Base-by-base conservation (phyloP, 257 asterid species). In the Nicotiana obtusifolia region DNA sequence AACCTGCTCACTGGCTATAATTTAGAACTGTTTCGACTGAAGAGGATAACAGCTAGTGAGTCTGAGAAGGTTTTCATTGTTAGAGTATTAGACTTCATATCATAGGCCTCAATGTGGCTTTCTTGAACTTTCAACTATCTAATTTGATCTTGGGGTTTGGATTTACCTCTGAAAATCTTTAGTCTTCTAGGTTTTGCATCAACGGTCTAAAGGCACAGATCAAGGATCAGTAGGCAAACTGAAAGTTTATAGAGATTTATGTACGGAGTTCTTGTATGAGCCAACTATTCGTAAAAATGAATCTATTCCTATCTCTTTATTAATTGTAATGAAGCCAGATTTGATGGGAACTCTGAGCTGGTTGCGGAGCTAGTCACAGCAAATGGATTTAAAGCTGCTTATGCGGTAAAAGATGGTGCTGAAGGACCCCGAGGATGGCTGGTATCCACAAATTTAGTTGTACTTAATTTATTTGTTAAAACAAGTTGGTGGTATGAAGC, bases 341-440 rank as follows among this genome's bases (percentile, higher is more conserved):
- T 92, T 86, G 97, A 94, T 88, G 98, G 98, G 64, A 96, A 93
- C 92, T 96, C 99, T 69, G 99, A 96, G 84, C 95, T 96, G 84
- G 98, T 94, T 1, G 98, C 98, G 24, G 97, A 94, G 93, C 90
- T 96, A 66, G 98, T 89, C 31, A 94, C 98, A 7, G 91, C 89
- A 54, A 96, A 96, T 86, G 98, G 99, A 83, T 94, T 93, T 86
- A 96, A 93, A 90, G 94, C 95, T 86, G 98, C 98, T 57, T 96
- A 93, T 82, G 99, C 97, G 20, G 89, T 96, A 64, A 96, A 87
- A 90, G 99, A 92, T 85, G 99, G 99, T n/a, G 97, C 91, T 2
- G 96, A 92, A 90, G 98, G 98, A 69, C 84, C 90, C 14, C 85
- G 89, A 81, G 98, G 98, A 84, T 93, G 98, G 98, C 85, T 88